Evolutionary conservation across 2,329 filamentous ascomycete genomes (phyloP).

Genomic region (Macrophomina tecta): DNA sequence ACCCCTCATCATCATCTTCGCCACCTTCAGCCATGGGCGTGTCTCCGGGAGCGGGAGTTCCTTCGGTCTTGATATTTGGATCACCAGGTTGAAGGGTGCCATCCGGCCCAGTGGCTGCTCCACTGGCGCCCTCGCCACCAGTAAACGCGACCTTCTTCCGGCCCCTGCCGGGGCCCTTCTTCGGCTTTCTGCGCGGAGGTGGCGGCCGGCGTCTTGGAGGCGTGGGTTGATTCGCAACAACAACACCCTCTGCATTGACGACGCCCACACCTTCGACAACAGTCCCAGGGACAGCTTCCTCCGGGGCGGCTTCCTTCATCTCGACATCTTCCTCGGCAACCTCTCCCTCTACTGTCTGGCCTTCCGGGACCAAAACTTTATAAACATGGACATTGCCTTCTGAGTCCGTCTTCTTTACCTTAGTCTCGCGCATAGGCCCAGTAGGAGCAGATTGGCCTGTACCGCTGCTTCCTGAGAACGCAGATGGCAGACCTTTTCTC

Average conservation of each 20-base stretch:
- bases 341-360: conserved; percentile 81
- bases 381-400: conserved; percentile 82
- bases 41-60: conserved; percentile 48
- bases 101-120: conserved; percentile 37
- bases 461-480: conserved; percentile 32
- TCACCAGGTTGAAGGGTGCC: conserved; percentile 36
- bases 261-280: conserved; percentile 65
- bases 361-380: conserved; percentile 80
- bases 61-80: conserved; percentile 45
- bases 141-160: conserved; percentile 74
- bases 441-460: conserved; percentile 4
- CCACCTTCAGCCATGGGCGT: conserved; percentile 53
- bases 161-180: conserved; percentile 77
- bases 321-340: conserved; percentile 66
- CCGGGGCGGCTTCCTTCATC: conserved; percentile 50
- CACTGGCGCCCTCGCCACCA: conserved; percentile 52
- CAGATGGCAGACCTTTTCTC: conserved; percentile 62
- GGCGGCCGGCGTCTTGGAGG: conserved; percentile 69
- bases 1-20: conserved; percentile 57
- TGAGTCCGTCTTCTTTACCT: conserved; percentile 77
- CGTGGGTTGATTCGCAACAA: conserved; percentile 60
- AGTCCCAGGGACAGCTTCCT: conserved; percentile 57
- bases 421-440: conserved; percentile 73
- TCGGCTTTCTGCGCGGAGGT: conserved; percentile 78
- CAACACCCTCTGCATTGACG: conserved; percentile 66